Evolutionary conservation across 192 early-diverging fungal genomes (phyloP), one percentile per base, ranked within the genome.

Genomic region (Coemansia biformis): DNA sequence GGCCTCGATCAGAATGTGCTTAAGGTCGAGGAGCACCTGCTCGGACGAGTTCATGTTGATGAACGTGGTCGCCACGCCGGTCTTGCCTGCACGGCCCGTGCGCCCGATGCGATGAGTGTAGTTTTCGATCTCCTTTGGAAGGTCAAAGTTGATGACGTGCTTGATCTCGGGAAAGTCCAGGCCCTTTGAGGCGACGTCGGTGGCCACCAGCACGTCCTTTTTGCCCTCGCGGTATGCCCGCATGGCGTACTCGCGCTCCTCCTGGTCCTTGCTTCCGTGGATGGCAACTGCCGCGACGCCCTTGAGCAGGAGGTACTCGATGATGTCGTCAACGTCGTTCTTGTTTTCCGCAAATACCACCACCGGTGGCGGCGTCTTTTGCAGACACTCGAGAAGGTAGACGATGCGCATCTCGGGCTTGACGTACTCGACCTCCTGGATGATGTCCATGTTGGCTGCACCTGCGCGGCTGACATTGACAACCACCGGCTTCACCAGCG

Each of bases 61-160:
- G 66, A 98, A 98, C 13, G 96, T 97, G 0, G 96, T 98, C 0
- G 96, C 93, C 2, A 95, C 82, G 31, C 96, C 96, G 0, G 93
- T 96, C 62, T 92, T 92, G 18, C 96, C 96, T 5, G 86, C 87
- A 59, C 96, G 90, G 44, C 96, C 96, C 8, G 93, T 98, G 66
- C 96, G 86, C 50, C 96, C 96, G 50, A 98, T 97, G 33, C 95
- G 78, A 70, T 96, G 92, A 2, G 93, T 90, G 67, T 96, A 98
- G 72, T 97, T 92, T 76, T 98, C 96, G 70, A 98, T 98, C 59
- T 97, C 93, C 54, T 96, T 96, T 33, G 96, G 96, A 89, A 98
- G 92, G 59, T 98, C 96, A 71, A 89, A 98, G 61, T 97, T 90
- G 54, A 98, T 98, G 40, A 98, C 96, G 49, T 98, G 96, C 52